Percentiles rank a stretch among this genome's conserved stretches.
Conservation (phyloP, 2,329 filamentous ascomycete genomes). For the Mariannaea sp. region DNA sequence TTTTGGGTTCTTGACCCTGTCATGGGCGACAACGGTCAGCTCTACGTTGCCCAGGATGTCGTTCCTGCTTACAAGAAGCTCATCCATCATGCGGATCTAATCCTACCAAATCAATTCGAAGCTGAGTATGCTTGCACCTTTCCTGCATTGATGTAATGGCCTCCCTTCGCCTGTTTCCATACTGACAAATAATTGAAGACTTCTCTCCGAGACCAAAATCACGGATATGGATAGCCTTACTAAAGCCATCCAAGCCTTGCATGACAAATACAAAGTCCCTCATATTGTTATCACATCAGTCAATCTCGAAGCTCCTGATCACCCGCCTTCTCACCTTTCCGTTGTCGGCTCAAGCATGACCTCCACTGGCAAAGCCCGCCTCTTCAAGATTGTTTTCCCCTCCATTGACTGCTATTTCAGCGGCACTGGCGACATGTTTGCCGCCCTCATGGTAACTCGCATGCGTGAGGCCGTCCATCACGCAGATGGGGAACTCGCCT, state of each 20-base stretch:
- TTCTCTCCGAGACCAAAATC: slow-evolving; percentile 85
- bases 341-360: slow-evolving; percentile 79
- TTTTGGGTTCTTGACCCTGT: slow-evolving; percentile 98
- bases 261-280: slow-evolving; percentile 75
- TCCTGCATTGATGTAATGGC: not conserved
- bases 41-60: slow-evolving; percentile 91
- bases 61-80: slow-evolving; percentile 87
- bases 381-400: slow-evolving; percentile 87
- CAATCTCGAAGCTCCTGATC: slow-evolving; percentile 62
- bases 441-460: slow-evolving; percentile 83
- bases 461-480: slow-evolving; percentile 76
- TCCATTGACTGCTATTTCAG: slow-evolving; percentile 92
- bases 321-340: slow-evolving; percentile 60
- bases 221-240: slow-evolving; percentile 73
- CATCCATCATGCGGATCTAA: slow-evolving; percentile 82
- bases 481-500: slow-evolving; percentile 52
- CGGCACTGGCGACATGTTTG: slow-evolving; percentile 98
- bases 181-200: slow-evolving; percentile 53
- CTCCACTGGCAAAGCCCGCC: slow-evolving; percentile 67
- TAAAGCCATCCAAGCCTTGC: slow-evolving; percentile 75
- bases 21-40: slow-evolving; percentile 92
- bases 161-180: not conserved
- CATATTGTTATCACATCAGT: slow-evolving; percentile 95
- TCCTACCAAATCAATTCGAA: slow-evolving; percentile 96
- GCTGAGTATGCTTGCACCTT: slow-evolving; percentile 70